A percentile compares a stretch with the other conserved stretches of the same genome.
Conservation (phyloP, 2,329 filamentous ascomycete species). For the Ascochyta fabae region DNA sequence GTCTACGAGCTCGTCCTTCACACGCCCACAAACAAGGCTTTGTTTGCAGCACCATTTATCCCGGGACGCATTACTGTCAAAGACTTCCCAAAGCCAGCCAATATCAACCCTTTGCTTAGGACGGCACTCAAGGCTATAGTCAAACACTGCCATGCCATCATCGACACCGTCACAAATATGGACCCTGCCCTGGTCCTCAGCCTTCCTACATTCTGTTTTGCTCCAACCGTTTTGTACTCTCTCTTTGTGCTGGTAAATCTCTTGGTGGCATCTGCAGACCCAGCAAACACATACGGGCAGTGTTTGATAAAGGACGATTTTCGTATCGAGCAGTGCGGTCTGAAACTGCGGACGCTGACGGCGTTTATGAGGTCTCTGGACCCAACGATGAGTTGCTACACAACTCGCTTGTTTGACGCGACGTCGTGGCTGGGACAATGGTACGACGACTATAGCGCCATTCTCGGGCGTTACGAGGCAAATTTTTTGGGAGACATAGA, state of each 20-base stretch:
- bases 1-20: conserved; percentile 33
- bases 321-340: conserved; percentile 28
- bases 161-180: conserved; percentile 30
- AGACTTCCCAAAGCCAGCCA: conserved; percentile 32
- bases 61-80: conserved; percentile 34
- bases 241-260: conserved; percentile 35
- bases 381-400: conserved; percentile 34
- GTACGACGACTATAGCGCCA: conserved; percentile 33
- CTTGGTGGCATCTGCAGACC: conserved; percentile 30
- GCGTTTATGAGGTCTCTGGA: conserved; percentile 25
- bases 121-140: conserved; percentile 23
- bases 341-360: conserved; percentile 26
- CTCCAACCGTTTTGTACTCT: conserved; percentile 31
- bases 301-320: conserved; percentile 25
- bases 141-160: conserved; percentile 33
- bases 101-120: conserved; percentile 25
- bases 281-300: conserved; percentile 34
- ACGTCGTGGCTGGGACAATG: conserved; percentile 37
- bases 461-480: conserved; percentile 32
- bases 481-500: conserved; percentile 13
- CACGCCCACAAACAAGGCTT: conserved; percentile 36
- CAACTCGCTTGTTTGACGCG: conserved; percentile 37
- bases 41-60: conserved; percentile 35
- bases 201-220: conserved; percentile 33
- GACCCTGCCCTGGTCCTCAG: conserved; percentile 31